A percentile compares a stretch with the other conserved stretches of the same genome.
These are phyloP conservation scores for Neurospora sp. DNA, from an alignment of 2,329 filamentous ascomycete genomes.

Conservation along the genomic window DNA sequence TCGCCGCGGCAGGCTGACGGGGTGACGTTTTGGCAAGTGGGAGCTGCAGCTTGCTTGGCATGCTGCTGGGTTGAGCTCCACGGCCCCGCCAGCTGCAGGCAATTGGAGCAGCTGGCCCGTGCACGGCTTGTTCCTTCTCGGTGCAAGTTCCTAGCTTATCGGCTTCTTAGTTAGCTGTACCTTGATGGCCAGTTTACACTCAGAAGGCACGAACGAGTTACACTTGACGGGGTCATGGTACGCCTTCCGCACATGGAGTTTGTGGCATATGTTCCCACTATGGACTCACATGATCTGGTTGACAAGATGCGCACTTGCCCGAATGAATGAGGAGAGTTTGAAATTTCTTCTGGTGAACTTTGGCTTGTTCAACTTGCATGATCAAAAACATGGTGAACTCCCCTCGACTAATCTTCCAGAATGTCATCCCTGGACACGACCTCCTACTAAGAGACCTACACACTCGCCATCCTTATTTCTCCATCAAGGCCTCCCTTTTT, in stretches of 20 bases:
- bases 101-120: not conserved
- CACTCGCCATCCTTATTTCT: too few species aligned
- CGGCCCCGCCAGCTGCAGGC: not conserved
- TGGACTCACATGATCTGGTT: not conserved
- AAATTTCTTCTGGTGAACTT: not conserved
- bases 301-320: not conserved
- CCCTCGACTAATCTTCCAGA: not conserved
- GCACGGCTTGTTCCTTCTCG: not conserved
- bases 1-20: conserved; percentile 26
- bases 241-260: not conserved
- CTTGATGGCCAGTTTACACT: not conserved
- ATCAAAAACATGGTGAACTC: not conserved
- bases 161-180: not conserved
- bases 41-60: not conserved
- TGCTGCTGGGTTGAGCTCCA: not conserved
- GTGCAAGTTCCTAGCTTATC: not conserved
- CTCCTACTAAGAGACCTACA: not conserved
- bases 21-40: conserved; percentile 23
- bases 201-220: not conserved
- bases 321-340: not conserved
- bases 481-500: too few species aligned
- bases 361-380: not conserved
- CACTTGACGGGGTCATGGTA: not conserved
- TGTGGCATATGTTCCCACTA: not conserved
- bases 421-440: not conserved